phyloP scores from a whole-genome alignment of 495 filamentous ascomycete species.

The Talaromyces stipitatus region DNA sequence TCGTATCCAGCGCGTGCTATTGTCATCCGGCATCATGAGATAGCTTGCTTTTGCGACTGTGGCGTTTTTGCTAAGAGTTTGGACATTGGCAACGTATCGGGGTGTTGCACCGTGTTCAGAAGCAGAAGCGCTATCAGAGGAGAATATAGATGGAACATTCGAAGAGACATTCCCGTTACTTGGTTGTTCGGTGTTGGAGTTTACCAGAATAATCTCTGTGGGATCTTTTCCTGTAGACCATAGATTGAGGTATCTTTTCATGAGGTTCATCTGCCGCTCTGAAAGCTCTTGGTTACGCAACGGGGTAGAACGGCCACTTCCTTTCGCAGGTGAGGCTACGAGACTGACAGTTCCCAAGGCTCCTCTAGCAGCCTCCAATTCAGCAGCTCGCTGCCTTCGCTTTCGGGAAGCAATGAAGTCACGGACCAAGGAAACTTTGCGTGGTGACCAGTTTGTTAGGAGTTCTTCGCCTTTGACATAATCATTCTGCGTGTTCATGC shows the following conservation, averaged over 20 bases:
- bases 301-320: constrained; percentile 31
- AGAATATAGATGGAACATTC: constrained; percentile 15
- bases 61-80: constrained; percentile 64
- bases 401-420: constrained; percentile 71
- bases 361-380: constrained; percentile 72
- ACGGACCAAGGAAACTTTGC: constrained; percentile 77
- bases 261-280: constrained; percentile 47
- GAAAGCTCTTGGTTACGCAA: constrained; percentile 40
- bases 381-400: constrained; percentile 60
- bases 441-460: constrained; percentile 74
- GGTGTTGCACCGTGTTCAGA: constrained; percentile 30
- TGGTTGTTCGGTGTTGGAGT: constrained; percentile 71
- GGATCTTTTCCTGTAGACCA: constrained; percentile 76
- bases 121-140: constrained; percentile 15
- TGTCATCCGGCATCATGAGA: constrained; percentile 69
- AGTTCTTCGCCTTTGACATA: constrained; percentile 94
- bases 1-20: constrained; percentile 70
- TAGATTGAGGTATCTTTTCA: constrained; percentile 65
- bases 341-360: constrained; percentile 47
- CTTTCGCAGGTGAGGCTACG: constrained; percentile 22
- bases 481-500: constrained; percentile 89
- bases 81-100: constrained; percentile 59
- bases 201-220: constrained; percentile 60
- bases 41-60: constrained; percentile 76
- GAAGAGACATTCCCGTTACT: constrained; percentile 50